Evolutionary conservation across 1,139 yeast genomes (phyloP).

Genomic region (Geotrichum aggregatum): DNA sequence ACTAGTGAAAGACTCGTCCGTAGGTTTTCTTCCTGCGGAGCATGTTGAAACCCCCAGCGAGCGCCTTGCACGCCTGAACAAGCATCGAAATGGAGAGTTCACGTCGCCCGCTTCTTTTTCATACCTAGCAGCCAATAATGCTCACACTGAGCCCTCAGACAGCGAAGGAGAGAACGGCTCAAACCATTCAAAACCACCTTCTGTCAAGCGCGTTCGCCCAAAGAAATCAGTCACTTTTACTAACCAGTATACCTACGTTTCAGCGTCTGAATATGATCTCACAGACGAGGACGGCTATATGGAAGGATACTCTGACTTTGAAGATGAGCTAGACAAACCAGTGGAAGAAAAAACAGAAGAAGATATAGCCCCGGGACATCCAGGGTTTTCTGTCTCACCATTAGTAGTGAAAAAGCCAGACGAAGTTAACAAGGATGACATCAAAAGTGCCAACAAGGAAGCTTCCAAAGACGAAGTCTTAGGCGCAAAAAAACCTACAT

Average conservation of each 20-base stretch:
- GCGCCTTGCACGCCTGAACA: slow-evolving; percentile 82
- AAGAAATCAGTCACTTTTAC: slow-evolving; percentile 30
- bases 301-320: slow-evolving; percentile 25
- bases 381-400: not conserved
- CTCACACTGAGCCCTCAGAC: slow-evolving; percentile 1
- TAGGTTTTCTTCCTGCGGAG: slow-evolving; percentile 97
- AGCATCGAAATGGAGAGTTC: slow-evolving; percentile 83
- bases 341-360: slow-evolving; percentile 27
- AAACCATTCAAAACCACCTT: slow-evolving; percentile 8
- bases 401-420: not conserved
- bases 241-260: slow-evolving; percentile 29
- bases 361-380: not conserved
- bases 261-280: slow-evolving; percentile 34
- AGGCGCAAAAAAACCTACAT: slow-evolving; percentile 6
- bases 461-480: not conserved
- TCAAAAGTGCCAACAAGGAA: slow-evolving; percentile 13
- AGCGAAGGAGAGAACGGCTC: slow-evolving; percentile 1
- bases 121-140: not conserved
- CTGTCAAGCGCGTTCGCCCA: too few relatives aligned
- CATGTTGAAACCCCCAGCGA: slow-evolving; percentile 89
- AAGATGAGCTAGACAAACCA: slow-evolving; percentile 23
- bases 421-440: slow-evolving; percentile 20
- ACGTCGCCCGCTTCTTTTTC: slow-evolving; percentile 19
- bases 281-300: slow-evolving; percentile 31
- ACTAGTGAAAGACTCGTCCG: slow-evolving; percentile 52